Evolutionary conservation across 2,329 filamentous ascomycete genomes (phyloP), one percentile per base, ranked within the genome.

Genomic region (Diaporthe longicolla): DNA sequence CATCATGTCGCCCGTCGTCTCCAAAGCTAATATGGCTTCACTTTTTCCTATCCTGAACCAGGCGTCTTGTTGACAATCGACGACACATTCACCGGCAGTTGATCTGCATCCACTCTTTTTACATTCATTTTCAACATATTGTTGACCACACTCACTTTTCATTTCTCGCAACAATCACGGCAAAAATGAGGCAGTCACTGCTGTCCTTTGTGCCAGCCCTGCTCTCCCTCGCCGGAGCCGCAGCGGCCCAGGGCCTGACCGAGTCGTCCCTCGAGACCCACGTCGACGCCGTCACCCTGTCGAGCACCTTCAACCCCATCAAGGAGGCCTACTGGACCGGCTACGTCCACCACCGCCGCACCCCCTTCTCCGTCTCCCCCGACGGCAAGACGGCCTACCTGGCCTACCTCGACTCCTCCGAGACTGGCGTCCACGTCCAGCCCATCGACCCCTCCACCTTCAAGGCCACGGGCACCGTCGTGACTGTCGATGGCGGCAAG

Each of bases 291-390:
- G 79, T 90, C 66, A 82, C 84, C 40, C 84, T 91, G n/a, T 82
- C 84, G 37, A 82, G 82, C 75, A 82, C 83, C 45, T 91, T 91
- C 81, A 87, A 89, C 78, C 89, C 89, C 8, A 83, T 91, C 76
- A 88, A 89, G 79, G 85, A 85, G 24, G 86, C 89, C 11, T 92
- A 92, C 85, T 91, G 89, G 89, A 91, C 90, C 19, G 85, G 85
- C 26, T 86, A 88, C 59, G 88, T 89, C 58, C 90, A 92, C 77
- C 90, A 92, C 79, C 88, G 89, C 59, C 87, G 90, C 69, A 91
- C 89, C 17, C 90, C 90, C 8, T 92, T 92, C 75, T 86, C 89
- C n/a, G 84, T 90, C 43, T 91, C 90, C 0, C 89, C 90, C 2
- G 86, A 91, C 79, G 89, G 89, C 74, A 87, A 87, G 73, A 87